Percentiles rank a stretch among this genome's conserved stretches.
These are phyloP conservation scores for Lithospermum erythrorhizon DNA, from an alignment of 257 asterid species.

Conservation along the genomic window DNA sequence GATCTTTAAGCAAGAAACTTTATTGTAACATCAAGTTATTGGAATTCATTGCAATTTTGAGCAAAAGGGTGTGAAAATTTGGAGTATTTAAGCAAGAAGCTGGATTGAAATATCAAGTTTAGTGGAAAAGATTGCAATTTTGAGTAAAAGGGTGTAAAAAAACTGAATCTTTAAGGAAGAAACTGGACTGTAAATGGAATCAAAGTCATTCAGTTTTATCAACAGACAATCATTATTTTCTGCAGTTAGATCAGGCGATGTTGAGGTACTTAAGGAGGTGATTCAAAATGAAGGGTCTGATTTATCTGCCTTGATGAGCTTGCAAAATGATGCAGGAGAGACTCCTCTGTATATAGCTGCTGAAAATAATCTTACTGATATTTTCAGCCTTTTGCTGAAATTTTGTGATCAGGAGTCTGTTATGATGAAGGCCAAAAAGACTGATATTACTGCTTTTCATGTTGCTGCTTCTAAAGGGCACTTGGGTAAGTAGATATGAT, in stretches of 20 bases:
- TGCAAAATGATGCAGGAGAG: constrained; percentile 68
- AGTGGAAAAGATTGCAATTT: too few relatives aligned
- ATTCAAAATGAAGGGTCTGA: constrained; percentile 52
- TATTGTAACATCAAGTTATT: too few relatives aligned
- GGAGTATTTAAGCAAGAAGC: too few relatives aligned
- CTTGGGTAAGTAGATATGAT: constrained; percentile 31
- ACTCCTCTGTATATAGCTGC: constrained; percentile 76
- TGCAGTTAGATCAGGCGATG: constrained; percentile 69
- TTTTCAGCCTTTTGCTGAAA: constrained; percentile 45
- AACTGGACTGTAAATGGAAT: constrained; percentile 41
- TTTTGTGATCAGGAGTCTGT: constrained; percentile 60
- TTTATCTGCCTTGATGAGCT: constrained; percentile 45
- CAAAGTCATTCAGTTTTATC: constrained; percentile 64
- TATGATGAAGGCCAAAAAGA: constrained; percentile 48
- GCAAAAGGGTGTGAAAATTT: too few relatives aligned
- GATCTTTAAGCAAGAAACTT: constrained; percentile 1
- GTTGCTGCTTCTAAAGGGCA: constrained; percentile 81
- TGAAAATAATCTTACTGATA: constrained; percentile 41
- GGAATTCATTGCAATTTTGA: too few relatives aligned
- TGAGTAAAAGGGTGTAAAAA: too few relatives aligned
- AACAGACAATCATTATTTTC: constrained; percentile 81
- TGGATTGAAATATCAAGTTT: too few relatives aligned
- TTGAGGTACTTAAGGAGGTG: constrained; percentile 41
- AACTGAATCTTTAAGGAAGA: background rate
- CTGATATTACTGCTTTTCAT: constrained; percentile 72